Evolutionary conservation across 768 basidiomycete genomes (phyloP).

Genomic region (Rhodotorula diobovata): DNA sequence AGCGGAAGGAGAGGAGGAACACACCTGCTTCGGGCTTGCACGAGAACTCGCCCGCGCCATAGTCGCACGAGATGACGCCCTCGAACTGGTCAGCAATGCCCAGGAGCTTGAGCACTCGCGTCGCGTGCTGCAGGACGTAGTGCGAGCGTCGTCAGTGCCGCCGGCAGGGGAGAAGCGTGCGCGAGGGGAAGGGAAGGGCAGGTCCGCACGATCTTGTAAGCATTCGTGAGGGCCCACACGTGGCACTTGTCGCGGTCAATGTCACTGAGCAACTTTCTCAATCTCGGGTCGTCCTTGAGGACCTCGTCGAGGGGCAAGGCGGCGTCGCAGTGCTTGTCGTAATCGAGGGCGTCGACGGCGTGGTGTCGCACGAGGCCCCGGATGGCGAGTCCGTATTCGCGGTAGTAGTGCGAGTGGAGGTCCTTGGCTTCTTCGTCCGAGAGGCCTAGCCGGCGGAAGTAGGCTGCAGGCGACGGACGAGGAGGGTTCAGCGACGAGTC

Average conservation of each 20-base stretch:
- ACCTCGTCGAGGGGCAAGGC: slow-evolving; percentile 38
- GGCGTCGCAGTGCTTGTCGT: slow-evolving; percentile 39
- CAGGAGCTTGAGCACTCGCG: slow-evolving; percentile 33
- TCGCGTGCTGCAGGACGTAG: slow-evolving; percentile 24
- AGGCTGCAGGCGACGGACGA: not conserved
- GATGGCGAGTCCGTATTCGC: slow-evolving; percentile 35
- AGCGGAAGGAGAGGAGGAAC: not conserved
- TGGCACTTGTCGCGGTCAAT: slow-evolving; percentile 36
- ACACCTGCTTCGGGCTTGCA: slow-evolving; percentile 38
- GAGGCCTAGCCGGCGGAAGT: slow-evolving; percentile 25
- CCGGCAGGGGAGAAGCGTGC: no score
- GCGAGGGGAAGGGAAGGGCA: no score
- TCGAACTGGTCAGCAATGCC: slow-evolving; percentile 39
- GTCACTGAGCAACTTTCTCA: slow-evolving; percentile 10
- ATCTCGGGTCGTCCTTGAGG: slow-evolving; percentile 10
- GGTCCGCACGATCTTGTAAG: slow-evolving; percentile 36
- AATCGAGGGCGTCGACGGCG: slow-evolving; percentile 38
- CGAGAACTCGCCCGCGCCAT: slow-evolving; percentile 33
- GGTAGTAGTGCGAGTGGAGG: slow-evolving; percentile 24
- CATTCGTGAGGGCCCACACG: slow-evolving; percentile 39
- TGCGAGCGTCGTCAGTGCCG: not conserved
- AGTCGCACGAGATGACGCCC: slow-evolving; percentile 43
- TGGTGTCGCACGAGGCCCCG: slow-evolving; percentile 39
- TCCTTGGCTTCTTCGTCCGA: slow-evolving; percentile 27
- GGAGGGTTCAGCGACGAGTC: not conserved